Evolutionary conservation across 306 rosid genomes (phyloP), one percentile per base, ranked within the genome.

Genomic region (Gleditsia sinensis): DNA sequence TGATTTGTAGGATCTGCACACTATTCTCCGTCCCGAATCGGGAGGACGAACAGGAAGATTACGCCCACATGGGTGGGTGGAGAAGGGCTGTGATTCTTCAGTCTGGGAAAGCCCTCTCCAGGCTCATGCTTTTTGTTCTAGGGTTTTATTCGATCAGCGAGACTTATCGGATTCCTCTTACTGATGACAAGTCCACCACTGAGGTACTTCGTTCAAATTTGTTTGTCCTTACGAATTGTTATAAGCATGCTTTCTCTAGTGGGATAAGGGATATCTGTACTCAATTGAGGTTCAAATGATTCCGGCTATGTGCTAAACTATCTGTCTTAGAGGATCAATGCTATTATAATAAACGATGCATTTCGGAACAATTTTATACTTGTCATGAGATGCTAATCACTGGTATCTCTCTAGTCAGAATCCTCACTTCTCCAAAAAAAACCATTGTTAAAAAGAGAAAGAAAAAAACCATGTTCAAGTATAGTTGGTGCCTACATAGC

Each of bases 141-240:
- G 98, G 98, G 71, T 94, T 94, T 79, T 94, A 91, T 87, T 91
- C 97, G 98, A 91, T 94, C 75, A 17, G 54, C 6, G 83, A 80
- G 58, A 78, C 78, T 0, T 54, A 75, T 72, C 78, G 71, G 24
- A 53, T 75, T 80, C 79, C 83, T 0, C 27, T 28, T 37, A 4
- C 49, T 12, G 56, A 30, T 13, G 69, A 83, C 54, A 87, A 74
- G 20, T 19, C 78, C 27, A 13, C 56, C 70, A 5, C 76, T 40
- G 79, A 88, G 88, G 92, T 93, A 68, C 34, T 66, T 75, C 24
- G 0, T 23, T 33, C 32, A 1, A 21, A 12, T 14, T 11, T 17
- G 1, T 16, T 23, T 63, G 46, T 55, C 23, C 23, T 5, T 16
- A 21, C 9, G 3, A 21, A 62, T 37, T 21, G 39, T 23, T 7